Evolutionary conservation across 345 rosid species (phyloP).

Genomic region (Lepidium sativum): DNA sequence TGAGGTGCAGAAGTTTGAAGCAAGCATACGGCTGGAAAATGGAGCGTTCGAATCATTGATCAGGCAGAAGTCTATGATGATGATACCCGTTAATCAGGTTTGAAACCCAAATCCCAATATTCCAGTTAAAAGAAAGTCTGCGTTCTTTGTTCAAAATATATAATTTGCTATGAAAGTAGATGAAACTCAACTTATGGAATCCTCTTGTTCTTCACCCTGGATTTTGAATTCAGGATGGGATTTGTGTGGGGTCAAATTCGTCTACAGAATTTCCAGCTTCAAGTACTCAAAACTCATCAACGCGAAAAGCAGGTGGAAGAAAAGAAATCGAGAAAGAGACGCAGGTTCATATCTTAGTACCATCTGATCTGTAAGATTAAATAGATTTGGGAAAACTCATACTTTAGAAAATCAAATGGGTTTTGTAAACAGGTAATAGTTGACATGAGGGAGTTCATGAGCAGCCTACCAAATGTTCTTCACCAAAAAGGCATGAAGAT

Average conservation of each 20-base stretch:
- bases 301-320: conserved; percentile 95
- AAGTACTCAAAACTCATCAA: conserved; percentile 66
- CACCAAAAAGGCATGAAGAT: conserved; percentile 92
- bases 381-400: background rate
- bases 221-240: conserved; percentile 50
- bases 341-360: conserved; percentile 43
- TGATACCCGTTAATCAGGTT: conserved; percentile 95
- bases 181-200: background rate
- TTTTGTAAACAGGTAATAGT: conserved; percentile 61
- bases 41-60: conserved; percentile 93
- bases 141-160: background rate
- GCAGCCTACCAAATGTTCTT: conserved; percentile 97
- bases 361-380: background rate
- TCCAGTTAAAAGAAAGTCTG: background rate
- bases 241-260: conserved; percentile 48
- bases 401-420: background rate
- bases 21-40: conserved; percentile 87
- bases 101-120: background rate
- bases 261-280: conserved; percentile 49
- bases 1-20: conserved; percentile 92
- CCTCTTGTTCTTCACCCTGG: background rate
- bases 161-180: background rate
- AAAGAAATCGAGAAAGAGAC: conserved; percentile 80
- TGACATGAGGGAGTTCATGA: conserved; percentile 99
- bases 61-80: conserved; percentile 92